A percentile compares a stretch with the other conserved stretches of the same genome.
phyloP scores from a whole-genome alignment of 805 yeast genomes.

The Saccharomycopsis oosterbeekiorum region DNA sequence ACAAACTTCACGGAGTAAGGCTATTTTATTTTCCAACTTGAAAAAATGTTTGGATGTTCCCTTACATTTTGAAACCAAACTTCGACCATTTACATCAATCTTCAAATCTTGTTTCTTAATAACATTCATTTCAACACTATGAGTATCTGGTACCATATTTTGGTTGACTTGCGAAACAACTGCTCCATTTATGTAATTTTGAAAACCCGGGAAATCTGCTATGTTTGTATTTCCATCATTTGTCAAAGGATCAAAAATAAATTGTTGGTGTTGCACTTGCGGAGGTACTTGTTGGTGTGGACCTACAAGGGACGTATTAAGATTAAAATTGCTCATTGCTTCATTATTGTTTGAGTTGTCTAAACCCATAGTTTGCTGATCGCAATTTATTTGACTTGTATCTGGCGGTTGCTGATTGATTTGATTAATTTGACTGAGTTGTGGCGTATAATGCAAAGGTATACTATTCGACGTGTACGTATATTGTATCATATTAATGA shows the following conservation, averaged over 20 bases:
- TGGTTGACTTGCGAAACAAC: neutral
- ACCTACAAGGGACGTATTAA: neutral
- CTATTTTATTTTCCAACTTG: slow-evolving; percentile 18
- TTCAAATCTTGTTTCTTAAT: neutral
- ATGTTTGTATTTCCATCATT: neutral
- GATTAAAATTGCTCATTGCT: neutral
- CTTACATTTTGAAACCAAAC: slow-evolving; percentile 14
- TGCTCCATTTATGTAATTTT: neutral
- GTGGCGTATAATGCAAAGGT: neutral
- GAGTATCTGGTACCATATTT: neutral
- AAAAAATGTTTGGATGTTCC: slow-evolving; percentile 18
- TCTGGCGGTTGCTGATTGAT: neutral
- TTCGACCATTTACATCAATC: neutral
- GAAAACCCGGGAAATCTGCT: neutral
- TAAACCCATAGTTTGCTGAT: neutral
- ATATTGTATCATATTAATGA: neutral
- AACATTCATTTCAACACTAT: neutral
- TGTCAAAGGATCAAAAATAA: slow-evolving; percentile 1
- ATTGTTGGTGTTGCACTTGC: neutral
- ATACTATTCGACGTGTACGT: neutral
- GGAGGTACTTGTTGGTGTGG: neutral
- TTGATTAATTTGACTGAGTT: neutral
- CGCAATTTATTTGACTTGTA: neutral
- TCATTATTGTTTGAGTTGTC: neutral
- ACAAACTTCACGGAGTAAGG: slow-evolving; percentile 17